A percentile compares a stretch with the other conserved stretches of the same genome.
Evolutionary conservation across 768 basidiomycete species (phyloP).

Genomic region (Russula vinacea): DNA sequence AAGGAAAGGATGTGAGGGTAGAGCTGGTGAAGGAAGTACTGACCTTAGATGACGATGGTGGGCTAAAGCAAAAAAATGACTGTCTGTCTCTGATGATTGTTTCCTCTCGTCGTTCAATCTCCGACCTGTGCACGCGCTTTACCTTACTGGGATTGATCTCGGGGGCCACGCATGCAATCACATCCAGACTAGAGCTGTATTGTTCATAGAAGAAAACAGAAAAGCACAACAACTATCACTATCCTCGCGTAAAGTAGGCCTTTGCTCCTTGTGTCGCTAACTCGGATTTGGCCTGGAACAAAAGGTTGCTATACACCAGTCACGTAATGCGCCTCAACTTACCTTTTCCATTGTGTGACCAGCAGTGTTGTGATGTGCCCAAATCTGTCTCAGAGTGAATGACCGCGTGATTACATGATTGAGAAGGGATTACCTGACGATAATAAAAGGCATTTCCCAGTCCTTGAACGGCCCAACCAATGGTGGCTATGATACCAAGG

Average conservation of each 20-base stretch:
- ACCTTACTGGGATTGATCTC: neutral
- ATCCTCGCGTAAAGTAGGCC: slow-evolving; percentile 84
- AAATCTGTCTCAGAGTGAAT: slow-evolving; percentile 51
- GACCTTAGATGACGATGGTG: slow-evolving; percentile 63
- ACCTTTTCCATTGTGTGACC: slow-evolving; percentile 90
- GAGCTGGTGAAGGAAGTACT: slow-evolving; percentile 35
- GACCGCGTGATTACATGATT: slow-evolving; percentile 20
- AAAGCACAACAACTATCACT: slow-evolving; percentile 32
- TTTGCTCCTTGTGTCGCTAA: slow-evolving; percentile 81
- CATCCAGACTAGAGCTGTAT: slow-evolving; percentile 8
- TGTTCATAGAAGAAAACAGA: slow-evolving; percentile 10
- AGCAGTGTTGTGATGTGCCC: slow-evolving; percentile 72
- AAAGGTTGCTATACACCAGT: slow-evolving; percentile 20
- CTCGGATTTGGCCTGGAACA: slow-evolving; percentile 71
- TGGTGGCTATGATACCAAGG: slow-evolving; percentile 73
- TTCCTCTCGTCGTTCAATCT: slow-evolving; percentile 38
- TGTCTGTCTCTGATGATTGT: slow-evolving; percentile 29
- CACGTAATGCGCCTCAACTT: slow-evolving; percentile 2
- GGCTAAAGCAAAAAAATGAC: slow-evolving; percentile 48
- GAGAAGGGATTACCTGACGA: slow-evolving; percentile 53
- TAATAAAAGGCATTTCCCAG: slow-evolving; percentile 78
- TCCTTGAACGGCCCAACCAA: slow-evolving; percentile 87
- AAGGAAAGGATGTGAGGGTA: slow-evolving; percentile 24
- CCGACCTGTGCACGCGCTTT: slow-evolving; percentile 35
- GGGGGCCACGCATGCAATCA: neutral